Evolutionary conservation across 139 green algal species (phyloP).

Genomic region (Astrephomene gubernaculifera): DNA sequence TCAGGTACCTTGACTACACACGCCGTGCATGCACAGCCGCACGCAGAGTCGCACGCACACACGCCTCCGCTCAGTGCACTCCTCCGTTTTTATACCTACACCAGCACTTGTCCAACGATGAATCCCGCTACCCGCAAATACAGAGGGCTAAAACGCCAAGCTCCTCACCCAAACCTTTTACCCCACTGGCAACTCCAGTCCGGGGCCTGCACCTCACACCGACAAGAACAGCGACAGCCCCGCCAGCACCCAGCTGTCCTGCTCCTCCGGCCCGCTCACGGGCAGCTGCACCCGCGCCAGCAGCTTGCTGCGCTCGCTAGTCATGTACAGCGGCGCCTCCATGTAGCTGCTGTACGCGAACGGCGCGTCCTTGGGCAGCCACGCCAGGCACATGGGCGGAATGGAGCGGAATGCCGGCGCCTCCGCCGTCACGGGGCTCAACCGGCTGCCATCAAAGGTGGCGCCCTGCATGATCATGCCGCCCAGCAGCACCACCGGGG

Average conservation of each 20-base stretch:
- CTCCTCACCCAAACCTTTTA: background rate
- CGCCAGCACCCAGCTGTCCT: slow-evolving; percentile 51
- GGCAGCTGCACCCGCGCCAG: slow-evolving; percentile 74
- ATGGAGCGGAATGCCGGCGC: slow-evolving; percentile 49
- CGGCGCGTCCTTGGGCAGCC: slow-evolving; percentile 61
- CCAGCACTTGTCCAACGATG: background rate
- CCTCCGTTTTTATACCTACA: background rate
- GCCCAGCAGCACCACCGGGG: slow-evolving; percentile 38
- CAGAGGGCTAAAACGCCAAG: background rate
- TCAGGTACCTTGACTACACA: too few species aligned
- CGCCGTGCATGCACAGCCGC: too few species aligned
- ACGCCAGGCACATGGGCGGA: slow-evolving; percentile 59
- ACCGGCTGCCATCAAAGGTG: slow-evolving; percentile 52
- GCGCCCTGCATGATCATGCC: slow-evolving; percentile 63
- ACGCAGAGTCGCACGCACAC: too few species aligned
- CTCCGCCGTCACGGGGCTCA: slow-evolving; percentile 49
- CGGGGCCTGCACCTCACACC: background rate
- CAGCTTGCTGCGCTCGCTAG: slow-evolving; percentile 48
- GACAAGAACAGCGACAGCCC: slow-evolving; percentile 64
- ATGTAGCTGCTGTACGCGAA: slow-evolving; percentile 54
- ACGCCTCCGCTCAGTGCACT: too few species aligned
- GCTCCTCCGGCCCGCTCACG: slow-evolving; percentile 47
- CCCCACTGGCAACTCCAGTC: background rate
- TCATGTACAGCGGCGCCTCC: slow-evolving; percentile 62
- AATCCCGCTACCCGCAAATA: background rate